Base-by-base conservation (phyloP, 177 flowering plant species). In the Vitis hybrid region DNA sequence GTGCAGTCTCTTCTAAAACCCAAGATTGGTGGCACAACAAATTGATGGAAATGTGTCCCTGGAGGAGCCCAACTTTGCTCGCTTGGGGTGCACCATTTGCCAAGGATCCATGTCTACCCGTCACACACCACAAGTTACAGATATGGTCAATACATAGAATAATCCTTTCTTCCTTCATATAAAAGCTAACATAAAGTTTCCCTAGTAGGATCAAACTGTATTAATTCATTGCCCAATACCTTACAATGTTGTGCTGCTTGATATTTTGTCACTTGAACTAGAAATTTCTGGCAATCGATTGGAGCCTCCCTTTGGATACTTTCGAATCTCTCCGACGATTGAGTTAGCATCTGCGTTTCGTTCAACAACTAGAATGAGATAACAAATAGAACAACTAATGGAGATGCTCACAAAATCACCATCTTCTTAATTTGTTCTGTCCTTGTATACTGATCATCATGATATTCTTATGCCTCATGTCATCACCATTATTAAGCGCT, bases 31-130 rank as follows among this genome's bases (percentile, higher is more conserved):
- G 99, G 98, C 21, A 93, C 98, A 21, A 90, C 98, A 79, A 94
- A 94, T 70, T 94, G 97, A 72, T 94, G 93, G 75, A 94, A 94
- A 77, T 86, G 95, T 14, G 98, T 86, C 39, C 98, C 97, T 1
- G 76, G 5, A 64, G 98, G 95, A 1, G 98, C 98, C 92, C 93
- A 89, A 11, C 78, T 85, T 74, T 94, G 98, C 72, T 89, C 81
- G 55, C 86, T 72, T 21, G 87, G 89, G 5, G 92, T 88, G 32
- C 85, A 77, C 97, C 97, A 94, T 72, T 94, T 94, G 10, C 99
- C 99, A n/a, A 89, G 89, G 1, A 93, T 86, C 99, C 99, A 95
- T 57, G 97, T 83, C 99, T 95, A 61, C 45, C 6, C 45, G 6
- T 6, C 45, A 34, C 45, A 34, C 26, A 23, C 26, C 26, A 23